These are phyloP conservation scores for Asterophora lycoperdoides DNA, from an alignment of 768 basidiomycete genomes.

Conservation along the genomic window DNA sequence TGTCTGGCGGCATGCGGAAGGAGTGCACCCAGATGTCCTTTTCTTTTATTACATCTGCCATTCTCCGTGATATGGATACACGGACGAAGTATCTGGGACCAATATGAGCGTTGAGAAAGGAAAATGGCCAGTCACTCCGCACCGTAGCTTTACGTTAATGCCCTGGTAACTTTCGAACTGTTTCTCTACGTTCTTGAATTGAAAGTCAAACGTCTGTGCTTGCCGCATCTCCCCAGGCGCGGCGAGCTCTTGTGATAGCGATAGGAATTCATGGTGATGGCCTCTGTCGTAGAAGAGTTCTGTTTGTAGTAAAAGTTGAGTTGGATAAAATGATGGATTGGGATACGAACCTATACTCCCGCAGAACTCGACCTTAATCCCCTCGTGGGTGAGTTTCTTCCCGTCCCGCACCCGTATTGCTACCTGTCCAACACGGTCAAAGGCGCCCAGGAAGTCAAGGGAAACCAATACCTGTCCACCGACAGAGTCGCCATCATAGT, in stretches of 20 bases:
- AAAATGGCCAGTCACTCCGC: constrained; percentile 25
- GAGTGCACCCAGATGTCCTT: constrained; percentile 97
- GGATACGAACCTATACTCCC: constrained; percentile 80
- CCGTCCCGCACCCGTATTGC: constrained; percentile 89
- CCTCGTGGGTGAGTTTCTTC: constrained; percentile 91
- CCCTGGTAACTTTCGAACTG: constrained; percentile 98
- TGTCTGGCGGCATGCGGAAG: constrained; percentile 97
- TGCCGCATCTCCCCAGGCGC: constrained; percentile 96
- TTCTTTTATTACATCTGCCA: constrained; percentile 93
- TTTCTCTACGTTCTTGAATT: constrained; percentile 99
- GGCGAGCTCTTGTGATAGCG: constrained; percentile 90
- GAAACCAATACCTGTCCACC: constrained; percentile 62
- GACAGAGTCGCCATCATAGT: constrained; percentile 94
- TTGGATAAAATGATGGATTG: constrained; percentile 2
- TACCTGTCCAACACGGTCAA: constrained; percentile 45
- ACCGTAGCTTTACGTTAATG: constrained; percentile 97
- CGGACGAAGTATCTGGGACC: constrained; percentile 80
- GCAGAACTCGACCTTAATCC: constrained; percentile 96
- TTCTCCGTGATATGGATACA: constrained; percentile 83
- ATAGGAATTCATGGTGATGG: constrained; percentile 97
- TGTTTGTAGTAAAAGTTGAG: too few relatives aligned
- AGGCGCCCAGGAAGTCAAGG: background rate
- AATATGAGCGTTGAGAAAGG: background rate
- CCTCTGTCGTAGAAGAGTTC: constrained; percentile 96
- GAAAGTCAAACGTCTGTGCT: constrained; percentile 94